Conservation (phyloP, 208 protist species). For the Naegleria fowleri region DNA sequence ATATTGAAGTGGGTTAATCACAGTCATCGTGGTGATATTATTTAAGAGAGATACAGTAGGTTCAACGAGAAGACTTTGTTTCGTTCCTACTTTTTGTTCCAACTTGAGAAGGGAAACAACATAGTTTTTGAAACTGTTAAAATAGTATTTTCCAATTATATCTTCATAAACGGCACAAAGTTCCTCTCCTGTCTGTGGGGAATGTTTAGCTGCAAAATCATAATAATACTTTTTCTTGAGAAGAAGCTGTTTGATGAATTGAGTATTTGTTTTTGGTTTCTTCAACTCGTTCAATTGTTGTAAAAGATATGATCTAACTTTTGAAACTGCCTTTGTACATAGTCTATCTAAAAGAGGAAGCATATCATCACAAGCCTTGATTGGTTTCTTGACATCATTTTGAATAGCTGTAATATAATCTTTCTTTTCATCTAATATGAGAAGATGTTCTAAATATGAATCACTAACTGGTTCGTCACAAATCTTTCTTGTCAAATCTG, state of each 20-base stretch:
- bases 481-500: background rate
- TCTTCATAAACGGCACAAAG: background rate
- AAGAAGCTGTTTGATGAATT: background rate
- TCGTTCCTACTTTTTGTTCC: background rate
- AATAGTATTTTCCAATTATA: slow-evolving; percentile 2
- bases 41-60: background rate
- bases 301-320: background rate
- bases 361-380: background rate
- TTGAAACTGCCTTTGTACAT: background rate
- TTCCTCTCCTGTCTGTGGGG: background rate
- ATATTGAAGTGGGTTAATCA: background rate
- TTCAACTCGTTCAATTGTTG: slow-evolving; percentile 8
- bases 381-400: background rate
- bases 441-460: background rate
- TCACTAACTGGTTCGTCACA: background rate
- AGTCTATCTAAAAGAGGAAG: background rate
- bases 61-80: background rate
- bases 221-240: slow-evolving; percentile 20
- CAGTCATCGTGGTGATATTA: background rate
- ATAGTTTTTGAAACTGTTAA: slow-evolving; percentile 16
- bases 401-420: background rate
- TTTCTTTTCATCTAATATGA: background rate
- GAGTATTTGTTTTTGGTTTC: slow-evolving; percentile 18
- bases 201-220: background rate
- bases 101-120: background rate